Percentiles rank a stretch among this genome's conserved stretches.
phyloP scores from a whole-genome alignment of 108 stramenopile genomes.

The Cyclostephanos tholiformis region DNA sequence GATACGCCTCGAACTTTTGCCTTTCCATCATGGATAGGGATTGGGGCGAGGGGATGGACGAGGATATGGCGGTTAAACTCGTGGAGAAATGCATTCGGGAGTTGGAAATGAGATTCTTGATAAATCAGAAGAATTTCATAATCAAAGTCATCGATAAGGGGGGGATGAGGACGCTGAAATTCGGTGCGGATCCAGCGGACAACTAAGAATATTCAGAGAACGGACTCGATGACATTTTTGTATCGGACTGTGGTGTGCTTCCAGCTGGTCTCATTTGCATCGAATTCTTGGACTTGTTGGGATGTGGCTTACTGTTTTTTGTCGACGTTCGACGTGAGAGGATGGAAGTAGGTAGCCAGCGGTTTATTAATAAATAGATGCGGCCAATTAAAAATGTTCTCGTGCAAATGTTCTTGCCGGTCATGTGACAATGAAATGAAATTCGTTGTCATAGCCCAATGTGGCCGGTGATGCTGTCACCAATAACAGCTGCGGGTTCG shows the following conservation, averaged over 20 bases:
- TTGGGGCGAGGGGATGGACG: conserved; percentile 77
- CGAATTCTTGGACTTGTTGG: neutral
- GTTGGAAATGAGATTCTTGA: conserved; percentile 90
- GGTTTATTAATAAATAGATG: too few species aligned
- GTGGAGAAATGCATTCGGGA: conserved; percentile 90
- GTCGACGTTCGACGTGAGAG: too few species aligned
- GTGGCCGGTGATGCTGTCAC: too few species aligned
- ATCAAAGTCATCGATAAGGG: conserved; percentile 94
- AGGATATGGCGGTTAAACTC: conserved; percentile 85
- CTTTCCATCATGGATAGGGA: conserved; percentile 95
- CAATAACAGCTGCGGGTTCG: too few species aligned
- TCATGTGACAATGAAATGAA: too few species aligned
- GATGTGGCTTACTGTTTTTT: too few species aligned
- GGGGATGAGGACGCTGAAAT: conserved; percentile 78
- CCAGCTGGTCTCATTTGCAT: neutral
- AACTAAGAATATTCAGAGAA: conserved; percentile 25
- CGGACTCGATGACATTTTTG: neutral
- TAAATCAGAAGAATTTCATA: conserved; percentile 93
- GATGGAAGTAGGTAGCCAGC: too few species aligned
- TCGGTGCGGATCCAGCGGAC: conserved; percentile 81
- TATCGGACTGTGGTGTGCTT: neutral
- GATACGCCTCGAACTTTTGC: conserved; percentile 94
- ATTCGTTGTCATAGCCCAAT: too few species aligned
- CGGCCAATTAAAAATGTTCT: too few species aligned
- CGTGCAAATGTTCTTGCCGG: too few species aligned